phyloP scores from a whole-genome alignment of 2,329 filamentous ascomycete genomes.

The Diplodia sapinea region DNA sequence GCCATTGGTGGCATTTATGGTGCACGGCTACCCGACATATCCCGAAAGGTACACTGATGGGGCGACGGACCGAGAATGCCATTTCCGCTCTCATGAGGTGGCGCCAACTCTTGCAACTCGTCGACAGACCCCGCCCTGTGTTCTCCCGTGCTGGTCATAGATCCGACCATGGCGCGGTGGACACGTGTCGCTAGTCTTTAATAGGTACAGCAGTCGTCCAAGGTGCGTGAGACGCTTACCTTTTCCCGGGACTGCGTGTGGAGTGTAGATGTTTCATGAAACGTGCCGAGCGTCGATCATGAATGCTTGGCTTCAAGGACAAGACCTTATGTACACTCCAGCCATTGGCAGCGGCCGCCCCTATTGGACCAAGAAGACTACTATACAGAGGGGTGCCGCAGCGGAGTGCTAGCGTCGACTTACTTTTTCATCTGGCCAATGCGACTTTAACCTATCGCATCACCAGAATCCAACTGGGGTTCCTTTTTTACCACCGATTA shows the following conservation, averaged over 20 bases:
- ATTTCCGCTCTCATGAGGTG: neutral
- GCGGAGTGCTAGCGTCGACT: too few relatives aligned
- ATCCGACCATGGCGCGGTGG: neutral
- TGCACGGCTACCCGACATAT: neutral
- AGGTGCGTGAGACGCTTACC: neutral
- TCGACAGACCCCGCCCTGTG: neutral
- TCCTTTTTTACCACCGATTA: too few relatives aligned
- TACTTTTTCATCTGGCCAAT: too few relatives aligned
- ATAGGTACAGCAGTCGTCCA: neutral
- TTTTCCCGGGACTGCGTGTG: neutral
- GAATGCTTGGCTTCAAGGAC: slow-evolving; percentile 19
- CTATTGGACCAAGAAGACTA: neutral
- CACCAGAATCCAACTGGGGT: too few relatives aligned
- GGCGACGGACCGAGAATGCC: neutral
- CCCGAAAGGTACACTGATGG: neutral
- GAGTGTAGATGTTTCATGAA: slow-evolving; percentile 9
- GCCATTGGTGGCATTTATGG: neutral
- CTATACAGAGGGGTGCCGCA: neutral
- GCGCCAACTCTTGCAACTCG: neutral
- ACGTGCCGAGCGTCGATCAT: slow-evolving; percentile 22
- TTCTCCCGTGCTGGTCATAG: neutral
- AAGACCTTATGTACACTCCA: slow-evolving; percentile 8
- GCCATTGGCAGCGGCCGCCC: neutral
- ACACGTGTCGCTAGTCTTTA: neutral
- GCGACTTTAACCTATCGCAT: too few relatives aligned